Percentiles rank a stretch among this genome's conserved stretches.
Evolutionary conservation across 2,329 filamentous ascomycete species (phyloP).

Genomic region (Chaetothyriales sp.): DNA sequence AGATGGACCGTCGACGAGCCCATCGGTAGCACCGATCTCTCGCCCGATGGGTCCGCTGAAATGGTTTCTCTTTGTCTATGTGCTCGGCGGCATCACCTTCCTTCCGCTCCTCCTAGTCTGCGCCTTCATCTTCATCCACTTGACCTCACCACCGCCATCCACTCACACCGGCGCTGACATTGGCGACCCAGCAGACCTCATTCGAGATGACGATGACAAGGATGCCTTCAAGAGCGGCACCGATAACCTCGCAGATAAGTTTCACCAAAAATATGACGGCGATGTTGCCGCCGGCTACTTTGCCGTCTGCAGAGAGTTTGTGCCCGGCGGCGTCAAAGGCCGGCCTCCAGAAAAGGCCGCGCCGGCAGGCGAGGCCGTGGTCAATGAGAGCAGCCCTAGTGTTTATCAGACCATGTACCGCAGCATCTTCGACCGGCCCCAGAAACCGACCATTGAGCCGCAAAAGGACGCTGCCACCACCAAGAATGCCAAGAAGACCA

Average conservation of each 20-base stretch:
- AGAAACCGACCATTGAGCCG: constrained; percentile 40
- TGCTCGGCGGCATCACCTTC: constrained; percentile 79
- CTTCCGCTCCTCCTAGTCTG: constrained; percentile 55
- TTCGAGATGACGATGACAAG: constrained; percentile 50
- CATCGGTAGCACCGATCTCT: constrained; percentile 4
- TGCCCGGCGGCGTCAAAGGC: constrained; percentile 79
- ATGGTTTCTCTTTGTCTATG: constrained; percentile 58
- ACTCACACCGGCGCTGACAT: constrained; percentile 5
- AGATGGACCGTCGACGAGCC: neutral
- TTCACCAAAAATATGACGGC: constrained; percentile 48
- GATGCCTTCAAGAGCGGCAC: constrained; percentile 49
- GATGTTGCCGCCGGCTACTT: constrained; percentile 87
- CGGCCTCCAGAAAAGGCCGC: constrained; percentile 70
- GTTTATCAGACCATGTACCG: constrained; percentile 98
- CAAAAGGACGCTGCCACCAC: constrained; percentile 29
- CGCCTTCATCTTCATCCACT: constrained; percentile 53
- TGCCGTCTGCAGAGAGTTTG: constrained; percentile 86
- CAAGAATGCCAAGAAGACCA: constrained; percentile 31
- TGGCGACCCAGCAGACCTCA: constrained; percentile 24
- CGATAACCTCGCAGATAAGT: constrained; percentile 46
- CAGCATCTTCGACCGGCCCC: constrained; percentile 80
- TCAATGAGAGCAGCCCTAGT: constrained; percentile 74
- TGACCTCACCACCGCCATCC: constrained; percentile 43
- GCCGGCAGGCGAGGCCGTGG: constrained; percentile 65
- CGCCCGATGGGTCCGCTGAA: constrained; percentile 13